Percentiles rank a stretch among this genome's conserved stretches.
phyloP scores from a whole-genome alignment of 139 green algal genomes.

The Micractinium sp. region DNA sequence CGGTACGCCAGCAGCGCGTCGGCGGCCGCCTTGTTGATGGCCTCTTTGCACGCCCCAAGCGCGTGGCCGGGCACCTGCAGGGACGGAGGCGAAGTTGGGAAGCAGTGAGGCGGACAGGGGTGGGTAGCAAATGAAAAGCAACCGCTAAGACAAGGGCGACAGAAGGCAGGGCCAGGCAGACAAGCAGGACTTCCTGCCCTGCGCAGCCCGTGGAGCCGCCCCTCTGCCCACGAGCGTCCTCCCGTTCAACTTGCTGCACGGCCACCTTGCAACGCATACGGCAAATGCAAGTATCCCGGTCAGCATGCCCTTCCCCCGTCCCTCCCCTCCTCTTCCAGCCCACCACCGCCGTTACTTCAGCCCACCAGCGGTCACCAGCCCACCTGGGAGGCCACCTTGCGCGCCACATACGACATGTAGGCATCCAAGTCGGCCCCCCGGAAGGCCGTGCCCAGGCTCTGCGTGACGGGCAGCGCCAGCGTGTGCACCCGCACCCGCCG shows the following conservation, averaged over 20 bases:
- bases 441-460: slow-evolving; percentile 74
- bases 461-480: slow-evolving; percentile 76
- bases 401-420: slow-evolving; percentile 60
- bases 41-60: slow-evolving; percentile 63
- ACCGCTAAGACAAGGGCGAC: not conserved
- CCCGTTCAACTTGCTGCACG: too few relatives aligned
- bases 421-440: slow-evolving; percentile 86
- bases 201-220: too few relatives aligned
- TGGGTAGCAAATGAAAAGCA: not conserved
- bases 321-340: too few relatives aligned
- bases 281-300: too few relatives aligned
- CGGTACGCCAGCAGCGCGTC: slow-evolving; percentile 72
- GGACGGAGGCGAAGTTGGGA: not conserved
- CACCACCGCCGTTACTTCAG: too few relatives aligned
- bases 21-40: slow-evolving; percentile 54
- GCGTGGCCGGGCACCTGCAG: slow-evolving; percentile 42
- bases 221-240: not conserved
- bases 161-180: not conserved
- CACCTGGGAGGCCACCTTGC: slow-evolving; percentile 34
- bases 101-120: not conserved
- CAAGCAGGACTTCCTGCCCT: not conserved
- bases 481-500: slow-evolving; percentile 77
- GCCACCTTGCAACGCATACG: too few relatives aligned
- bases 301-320: too few relatives aligned
- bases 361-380: too few relatives aligned